A percentile compares a stretch with the other conserved stretches of the same genome.
Evolutionary conservation across 2,329 filamentous ascomycete species (phyloP).

Genomic region (Sporothrix pallida): DNA sequence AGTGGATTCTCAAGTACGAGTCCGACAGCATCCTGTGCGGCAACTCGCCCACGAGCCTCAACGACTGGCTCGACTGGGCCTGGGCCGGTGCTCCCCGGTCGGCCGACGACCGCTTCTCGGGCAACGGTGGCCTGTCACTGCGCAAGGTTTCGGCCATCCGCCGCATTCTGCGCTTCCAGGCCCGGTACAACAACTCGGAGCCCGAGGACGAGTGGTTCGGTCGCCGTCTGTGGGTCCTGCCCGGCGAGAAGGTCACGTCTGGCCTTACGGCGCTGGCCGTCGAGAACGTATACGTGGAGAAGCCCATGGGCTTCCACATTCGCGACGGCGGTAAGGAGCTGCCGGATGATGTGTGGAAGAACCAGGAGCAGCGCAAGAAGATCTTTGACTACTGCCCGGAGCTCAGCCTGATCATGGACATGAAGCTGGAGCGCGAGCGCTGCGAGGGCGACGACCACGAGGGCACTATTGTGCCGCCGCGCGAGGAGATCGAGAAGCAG

Average conservation of each 20-base stretch:
- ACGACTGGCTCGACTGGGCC: constrained; percentile 60
- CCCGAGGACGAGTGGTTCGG: constrained; percentile 64
- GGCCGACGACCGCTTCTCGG: constrained; percentile 53
- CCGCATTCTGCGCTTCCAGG: constrained; percentile 55
- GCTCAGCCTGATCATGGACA: constrained; percentile 60
- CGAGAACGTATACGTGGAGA: constrained; percentile 56
- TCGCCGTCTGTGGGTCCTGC: constrained; percentile 54
- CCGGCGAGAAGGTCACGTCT: constrained; percentile 55
- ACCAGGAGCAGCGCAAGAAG: constrained; percentile 50
- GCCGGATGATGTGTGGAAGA: constrained; percentile 54
- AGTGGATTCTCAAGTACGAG: constrained; percentile 62
- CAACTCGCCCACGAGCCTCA: constrained; percentile 57
- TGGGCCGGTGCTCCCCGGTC: constrained; percentile 61
- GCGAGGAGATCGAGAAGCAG: constrained; percentile 4
- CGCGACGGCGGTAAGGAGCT: constrained; percentile 52
- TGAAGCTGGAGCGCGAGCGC: constrained; percentile 59
- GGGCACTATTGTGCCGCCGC: constrained; percentile 39
- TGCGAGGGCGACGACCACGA: constrained; percentile 49
- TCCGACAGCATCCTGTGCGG: constrained; percentile 62
- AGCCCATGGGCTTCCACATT: constrained; percentile 62
- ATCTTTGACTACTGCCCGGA: constrained; percentile 64
- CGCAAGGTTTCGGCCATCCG: constrained; percentile 59
- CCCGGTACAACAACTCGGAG: constrained; percentile 56
- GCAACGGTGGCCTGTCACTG: constrained; percentile 61
- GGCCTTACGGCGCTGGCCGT: constrained; percentile 53